Evolutionary conservation across 257 asterid species (phyloP), one percentile per base, ranked within the genome.

Genomic region (Lycium barbarum): DNA sequence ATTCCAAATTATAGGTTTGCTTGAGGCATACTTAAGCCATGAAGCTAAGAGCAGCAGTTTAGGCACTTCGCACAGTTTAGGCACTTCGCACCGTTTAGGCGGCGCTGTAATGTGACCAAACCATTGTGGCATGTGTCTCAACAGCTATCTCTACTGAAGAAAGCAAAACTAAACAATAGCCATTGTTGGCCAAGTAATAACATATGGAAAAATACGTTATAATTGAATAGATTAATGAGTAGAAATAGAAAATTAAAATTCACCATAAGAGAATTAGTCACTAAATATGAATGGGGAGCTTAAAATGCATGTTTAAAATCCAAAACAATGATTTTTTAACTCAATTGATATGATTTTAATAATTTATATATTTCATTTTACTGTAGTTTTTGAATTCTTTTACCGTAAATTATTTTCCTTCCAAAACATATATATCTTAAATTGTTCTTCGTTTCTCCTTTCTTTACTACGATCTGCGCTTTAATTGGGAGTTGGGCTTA

Each of bases 401-500:
- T 10, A 63, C 11, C 5, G 47, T 3, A 68, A 14, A 68, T 14
- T 68, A 38, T 68, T 36, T 68, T 68, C 14, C 78, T 68, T 45
- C 80, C 15, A 72, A 72, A 14, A 72, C 36, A 43, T 45, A 2
- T 2, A 72, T 45, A 72, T 72, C 8, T 72, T 51, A n/a, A 72
- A n/a, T 12, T 72, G n/a, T 45, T 72, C 57, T 45, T 43, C 8
- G 10, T 45, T 72, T 47, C 58, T 43, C 80, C 55, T 43, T 9
- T 72, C 36, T 72, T 45, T 43, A 43, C 79, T 71, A 43, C 18
- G 7, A 43, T 71, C 55, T 43, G 51, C 2, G 13, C 6, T 71
- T 71, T n/a, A 18, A 43, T 18, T 40, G 57, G 53, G 80, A 71
- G n/a, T 72, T 72, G 80, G 4, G 38, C 80, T 72, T 72, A 72